A percentile compares a stretch with the other conserved stretches of the same genome.
These are phyloP conservation scores for Diaporthe ampelina DNA, from an alignment of 2,329 filamentous ascomycete genomes.

Conservation along the genomic window DNA sequence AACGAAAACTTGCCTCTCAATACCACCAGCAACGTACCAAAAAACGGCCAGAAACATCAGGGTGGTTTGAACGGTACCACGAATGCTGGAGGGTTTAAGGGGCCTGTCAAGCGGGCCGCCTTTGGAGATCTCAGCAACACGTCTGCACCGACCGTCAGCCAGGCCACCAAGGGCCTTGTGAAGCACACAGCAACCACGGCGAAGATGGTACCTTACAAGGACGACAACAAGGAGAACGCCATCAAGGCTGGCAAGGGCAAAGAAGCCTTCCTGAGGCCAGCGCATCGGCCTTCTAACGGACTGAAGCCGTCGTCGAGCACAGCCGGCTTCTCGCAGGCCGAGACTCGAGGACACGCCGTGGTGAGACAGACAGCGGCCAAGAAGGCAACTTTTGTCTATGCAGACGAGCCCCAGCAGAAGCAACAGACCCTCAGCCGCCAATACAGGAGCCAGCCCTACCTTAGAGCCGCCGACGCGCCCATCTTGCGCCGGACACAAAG, in stretches of 20 bases:
- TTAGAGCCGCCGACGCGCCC: constrained; percentile 58
- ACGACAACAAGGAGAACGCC: constrained; percentile 62
- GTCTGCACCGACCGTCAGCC: constrained; percentile 52
- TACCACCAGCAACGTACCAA: constrained; percentile 22
- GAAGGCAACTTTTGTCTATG: constrained; percentile 48
- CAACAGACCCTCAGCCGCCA: constrained; percentile 55
- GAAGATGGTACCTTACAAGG: constrained; percentile 45
- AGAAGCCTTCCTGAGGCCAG: constrained; percentile 55
- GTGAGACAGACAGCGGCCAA: constrained; percentile 41
- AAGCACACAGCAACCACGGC: constrained; percentile 50
- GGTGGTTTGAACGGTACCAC: constrained; percentile 50
- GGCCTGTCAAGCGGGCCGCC: constrained; percentile 79
- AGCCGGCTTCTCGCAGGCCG: constrained; percentile 21
- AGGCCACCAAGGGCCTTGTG: constrained; percentile 52
- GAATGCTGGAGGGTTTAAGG: constrained; percentile 70
- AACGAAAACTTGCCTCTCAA: constrained; percentile 76
- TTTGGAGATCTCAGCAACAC: constrained; percentile 89
- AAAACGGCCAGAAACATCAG: constrained; percentile 33
- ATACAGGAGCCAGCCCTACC: constrained; percentile 67
- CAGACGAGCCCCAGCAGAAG: constrained; percentile 49
- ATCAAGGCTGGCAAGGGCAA: constrained; percentile 47
- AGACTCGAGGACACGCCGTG: constrained; percentile 27
- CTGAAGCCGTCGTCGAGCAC: constrained; percentile 40
- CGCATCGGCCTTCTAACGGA: constrained; percentile 48
- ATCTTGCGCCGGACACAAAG: constrained; percentile 60